phyloP scores from a whole-genome alignment of 2,329 filamentous ascomycete species.

The Arthrobotrys musiformis region DNA sequence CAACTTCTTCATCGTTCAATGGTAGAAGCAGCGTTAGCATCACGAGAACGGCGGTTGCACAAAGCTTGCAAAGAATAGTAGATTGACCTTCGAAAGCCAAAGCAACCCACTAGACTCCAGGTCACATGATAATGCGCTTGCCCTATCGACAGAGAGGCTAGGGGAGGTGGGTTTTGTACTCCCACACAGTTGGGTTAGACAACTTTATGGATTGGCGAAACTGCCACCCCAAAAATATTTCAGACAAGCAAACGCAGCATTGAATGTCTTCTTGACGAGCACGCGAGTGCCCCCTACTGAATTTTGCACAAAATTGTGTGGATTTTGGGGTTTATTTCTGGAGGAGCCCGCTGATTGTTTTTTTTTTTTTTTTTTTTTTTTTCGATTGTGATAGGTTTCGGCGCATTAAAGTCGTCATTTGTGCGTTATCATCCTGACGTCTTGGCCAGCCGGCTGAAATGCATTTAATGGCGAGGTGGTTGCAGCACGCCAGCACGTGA shows the following conservation, averaged over 20 bases:
- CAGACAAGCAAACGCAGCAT: neutral
- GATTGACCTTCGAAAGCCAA: neutral
- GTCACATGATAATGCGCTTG: neutral
- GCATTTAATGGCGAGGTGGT: neutral
- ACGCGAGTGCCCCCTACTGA: neutral
- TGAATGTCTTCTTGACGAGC: neutral
- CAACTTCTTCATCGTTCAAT: too few relatives aligned
- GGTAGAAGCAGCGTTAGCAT: conserved; percentile 65
- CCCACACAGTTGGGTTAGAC: neutral
- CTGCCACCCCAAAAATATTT: neutral
- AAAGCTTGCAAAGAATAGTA: neutral
- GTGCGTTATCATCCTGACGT: neutral
- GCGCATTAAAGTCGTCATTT: neutral
- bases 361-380: too few relatives aligned
- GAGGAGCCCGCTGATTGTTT: neutral
- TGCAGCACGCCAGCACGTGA: conserved; percentile 44
- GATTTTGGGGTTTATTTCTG: too few relatives aligned
- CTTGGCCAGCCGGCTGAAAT: neutral
- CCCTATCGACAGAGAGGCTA: neutral
- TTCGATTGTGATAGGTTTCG: neutral
- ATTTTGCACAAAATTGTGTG: neutral
- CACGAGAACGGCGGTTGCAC: conserved; percentile 67
- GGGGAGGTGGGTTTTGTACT: neutral
- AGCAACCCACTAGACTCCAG: too few relatives aligned
- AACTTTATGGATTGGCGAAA: neutral